phyloP scores from a whole-genome alignment of 306 rosid genomes.

The Senna tora region DNA sequence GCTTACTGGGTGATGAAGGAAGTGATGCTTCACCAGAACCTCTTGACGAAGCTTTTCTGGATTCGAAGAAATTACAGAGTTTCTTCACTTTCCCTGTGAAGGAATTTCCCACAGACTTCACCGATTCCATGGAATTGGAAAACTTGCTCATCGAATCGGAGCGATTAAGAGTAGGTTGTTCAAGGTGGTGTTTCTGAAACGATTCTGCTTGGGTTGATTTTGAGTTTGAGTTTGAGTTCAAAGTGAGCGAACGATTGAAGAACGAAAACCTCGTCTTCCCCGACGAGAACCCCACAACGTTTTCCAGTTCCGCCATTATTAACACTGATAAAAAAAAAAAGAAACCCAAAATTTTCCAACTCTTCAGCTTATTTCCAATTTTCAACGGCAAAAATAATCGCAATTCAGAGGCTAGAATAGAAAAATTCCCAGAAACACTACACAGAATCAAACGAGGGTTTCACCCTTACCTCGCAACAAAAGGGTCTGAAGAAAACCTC shows the following conservation, averaged over 20 bases:
- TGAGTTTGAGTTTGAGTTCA: constrained; percentile 7
- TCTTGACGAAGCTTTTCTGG: constrained; percentile 37
- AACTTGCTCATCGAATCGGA: constrained; percentile 54
- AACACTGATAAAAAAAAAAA: constrained; percentile 32
- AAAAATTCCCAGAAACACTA: neutral
- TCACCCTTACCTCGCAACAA: constrained; percentile 25
- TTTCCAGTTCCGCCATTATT: constrained; percentile 58
- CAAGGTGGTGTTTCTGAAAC: constrained; percentile 54
- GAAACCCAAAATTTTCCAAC: neutral
- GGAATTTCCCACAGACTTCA: constrained; percentile 60
- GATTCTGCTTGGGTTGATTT: constrained; percentile 39
- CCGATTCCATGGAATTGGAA: constrained; percentile 63
- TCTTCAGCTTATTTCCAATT: neutral
- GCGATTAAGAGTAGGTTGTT: constrained; percentile 44
- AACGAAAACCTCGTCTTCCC: constrained; percentile 59
- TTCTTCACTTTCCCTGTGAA: constrained; percentile 83
- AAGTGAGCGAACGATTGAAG: constrained; percentile 72
- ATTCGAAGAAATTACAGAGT: constrained; percentile 69
- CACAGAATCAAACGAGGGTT: neutral
- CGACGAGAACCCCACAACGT: constrained; percentile 42
- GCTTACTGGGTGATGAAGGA: constrained; percentile 39
- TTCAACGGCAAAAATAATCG: neutral
- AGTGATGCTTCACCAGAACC: constrained; percentile 39
- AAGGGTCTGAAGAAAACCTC: neutral
- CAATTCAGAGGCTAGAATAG: neutral